Evolutionary conservation across 345 rosid species (phyloP), one percentile per base, ranked within the genome.

Genomic region (Lepidium sativum): DNA sequence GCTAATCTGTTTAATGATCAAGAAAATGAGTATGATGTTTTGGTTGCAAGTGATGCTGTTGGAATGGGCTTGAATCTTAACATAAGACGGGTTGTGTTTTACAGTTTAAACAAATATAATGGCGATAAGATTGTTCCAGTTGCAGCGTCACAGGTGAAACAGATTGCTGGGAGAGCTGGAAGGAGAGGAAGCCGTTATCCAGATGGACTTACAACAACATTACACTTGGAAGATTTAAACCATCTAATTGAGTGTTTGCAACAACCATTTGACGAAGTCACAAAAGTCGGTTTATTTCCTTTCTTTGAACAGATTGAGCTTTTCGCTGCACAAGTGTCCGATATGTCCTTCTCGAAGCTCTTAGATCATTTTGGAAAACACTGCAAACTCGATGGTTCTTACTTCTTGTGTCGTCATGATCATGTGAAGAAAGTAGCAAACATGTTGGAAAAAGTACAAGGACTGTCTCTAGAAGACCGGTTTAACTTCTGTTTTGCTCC

Each of bases 401-500:
- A 85, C 81, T 92, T 87, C 79, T 71, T 92, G 79, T 87, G 97
- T 48, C 77, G 74, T 14, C 98, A 89, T 48, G 87, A 80, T 71
- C 83, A 87, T 64, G 85, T 92, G 47, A 92, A 89, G 81, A 92
- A 87, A 81, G 92, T 92, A 7, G 98, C 97, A 33, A 89, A 89
- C 71, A 84, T 89, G 98, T 75, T 92, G 81, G 96, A 92, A 82
- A 92, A 81, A 77, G 86, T 89, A 7, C 63, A 60, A 27, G 88
- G 88, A 21, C 35, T 92, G 55, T 89, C 98, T 14, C 69, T 92
- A 43, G 86, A 85, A 78, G 96, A 92, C 58, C 84, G 98, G 32
- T 92, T 89, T 71, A 87, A 92, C 83, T 92, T 92, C 76, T 89
- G 91, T 69, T 92, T 92, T 67, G 97, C 98, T 15, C 98, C 98